Base-by-base conservation (phyloP, 164 flowering plant genomes). In the Piper betle region DNA sequence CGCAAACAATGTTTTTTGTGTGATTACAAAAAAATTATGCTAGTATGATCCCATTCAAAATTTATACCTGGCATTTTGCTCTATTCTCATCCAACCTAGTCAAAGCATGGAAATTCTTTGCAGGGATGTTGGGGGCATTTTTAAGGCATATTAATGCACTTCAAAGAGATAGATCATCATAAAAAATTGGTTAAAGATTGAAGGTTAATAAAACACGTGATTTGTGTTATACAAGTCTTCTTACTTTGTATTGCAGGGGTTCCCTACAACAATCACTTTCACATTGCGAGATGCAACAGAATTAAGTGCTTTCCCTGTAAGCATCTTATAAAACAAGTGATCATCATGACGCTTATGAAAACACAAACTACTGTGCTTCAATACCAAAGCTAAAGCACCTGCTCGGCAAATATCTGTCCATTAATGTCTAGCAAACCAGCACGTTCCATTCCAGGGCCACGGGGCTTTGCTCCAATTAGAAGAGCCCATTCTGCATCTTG, bases 391-490 rank as follows among this genome's bases (percentile, higher is more conserved):
- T 46, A 50, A 25, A 37, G 67, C 33, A 88, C 98, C 93, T 92
- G 98, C 58, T 82, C 92, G 20, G 96, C 97, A 74, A 76, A 93
- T 55, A 93, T 93, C 68, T 86, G 83, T 19, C 99, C 97, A 62
- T 93, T 93, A 64, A 93, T 81, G 66, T 93, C 96, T 52, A 93
- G 70, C 59, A 93, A 79, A 76, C 4, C 93, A 37, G 96, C 92
- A 48, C 99, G 81, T 72, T 93, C 99, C 91, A 93, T 90, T 65
- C 99, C 99, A 66, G 99, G 99, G 0, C 99, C 99, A 62, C 99
- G 88, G 63, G 99, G 99, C 79, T 86, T 93, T 50, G 97, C 99
- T 61, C 99, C 97, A 67, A 93, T 89, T 58, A 93, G 67, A 72
- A 93, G 84, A 59, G 96, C 96, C 99, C 97, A 90, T 65, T 88